Percentiles rank a stretch among this genome's conserved stretches.
These are phyloP conservation scores for Pichia terricola DNA, from an alignment of 1,139 yeast species.

Conservation along the genomic window DNA sequence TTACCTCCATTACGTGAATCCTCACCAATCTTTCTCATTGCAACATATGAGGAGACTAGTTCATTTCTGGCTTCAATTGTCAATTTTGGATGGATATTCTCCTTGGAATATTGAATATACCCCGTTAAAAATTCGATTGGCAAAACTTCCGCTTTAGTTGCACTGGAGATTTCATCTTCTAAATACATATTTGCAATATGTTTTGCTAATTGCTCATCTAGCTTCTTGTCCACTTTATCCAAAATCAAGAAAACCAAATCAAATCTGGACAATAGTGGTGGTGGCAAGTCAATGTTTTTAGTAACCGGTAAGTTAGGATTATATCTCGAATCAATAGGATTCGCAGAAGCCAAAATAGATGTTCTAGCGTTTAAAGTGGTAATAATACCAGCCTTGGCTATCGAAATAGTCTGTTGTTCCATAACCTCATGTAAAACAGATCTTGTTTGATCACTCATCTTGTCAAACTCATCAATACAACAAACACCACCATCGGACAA, in stretches of 20 bases:
- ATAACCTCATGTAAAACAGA: conserved; percentile 96
- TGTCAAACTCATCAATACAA: conserved; percentile 97
- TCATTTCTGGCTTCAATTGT: conserved; percentile 76
- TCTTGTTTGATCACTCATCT: conserved; percentile 90
- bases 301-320: conserved; percentile 92
- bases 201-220: conserved; percentile 79
- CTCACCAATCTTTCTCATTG: conserved; percentile 90
- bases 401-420: conserved; percentile 98
- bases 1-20: conserved; percentile 58
- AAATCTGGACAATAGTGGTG: conserved; percentile 88
- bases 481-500: conserved; percentile 97
- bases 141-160: conserved; percentile 52
- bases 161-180: conserved; percentile 78
- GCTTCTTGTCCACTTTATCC: conserved; percentile 81
- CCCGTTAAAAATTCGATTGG: conserved; percentile 82
- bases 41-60: conserved; percentile 83
- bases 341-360: conserved; percentile 90
- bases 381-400: conserved; percentile 96
- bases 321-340: conserved; percentile 94
- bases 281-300: conserved; percentile 90
- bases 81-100: conserved; percentile 66
- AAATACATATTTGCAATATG: conserved; percentile 89
- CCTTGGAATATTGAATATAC: conserved; percentile 89
- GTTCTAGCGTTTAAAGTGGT: conserved; percentile 95
- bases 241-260: conserved; percentile 86